phyloP scores from a whole-genome alignment of 805 yeast species.

The Grigorovia jiainica region DNA sequence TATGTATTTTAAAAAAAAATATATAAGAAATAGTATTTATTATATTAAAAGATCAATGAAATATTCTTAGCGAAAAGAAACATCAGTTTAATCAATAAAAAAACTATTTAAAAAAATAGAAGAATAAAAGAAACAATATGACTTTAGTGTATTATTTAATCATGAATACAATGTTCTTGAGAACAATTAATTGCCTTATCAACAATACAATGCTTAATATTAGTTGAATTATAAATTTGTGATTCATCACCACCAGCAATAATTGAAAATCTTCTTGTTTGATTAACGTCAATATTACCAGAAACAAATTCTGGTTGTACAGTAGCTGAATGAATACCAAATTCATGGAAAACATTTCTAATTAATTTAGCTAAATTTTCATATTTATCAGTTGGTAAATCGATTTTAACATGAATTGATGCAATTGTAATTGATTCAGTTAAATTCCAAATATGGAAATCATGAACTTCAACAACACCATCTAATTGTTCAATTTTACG shows the following conservation, averaged over 20 bases:
- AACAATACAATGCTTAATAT: conserved; percentile 35
- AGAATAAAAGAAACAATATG: too few species aligned
- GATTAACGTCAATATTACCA: conserved; percentile 25
- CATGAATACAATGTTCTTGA: conserved; percentile 2
- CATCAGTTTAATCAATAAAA: too few species aligned
- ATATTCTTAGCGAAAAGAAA: too few species aligned
- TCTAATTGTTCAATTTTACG: conserved; percentile 55
- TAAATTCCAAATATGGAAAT: conserved; percentile 93
- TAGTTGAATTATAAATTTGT: conserved; percentile 24
- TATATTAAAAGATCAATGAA: too few species aligned
- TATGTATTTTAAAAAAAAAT: too few species aligned
- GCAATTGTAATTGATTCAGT: conserved; percentile 84
- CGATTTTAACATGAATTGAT: conserved; percentile 76
- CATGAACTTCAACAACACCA: conserved; percentile 82
- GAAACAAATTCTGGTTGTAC: conserved; percentile 85
- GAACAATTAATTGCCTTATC: conserved; percentile 45
- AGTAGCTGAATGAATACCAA: conserved; percentile 88
- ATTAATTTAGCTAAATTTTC: conserved; percentile 62
- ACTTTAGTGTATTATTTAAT: neutral
- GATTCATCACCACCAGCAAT: conserved; percentile 12
- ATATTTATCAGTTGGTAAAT: conserved; percentile 53
- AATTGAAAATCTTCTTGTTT: conserved; percentile 28
- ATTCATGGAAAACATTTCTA: conserved; percentile 67
- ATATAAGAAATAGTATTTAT: too few species aligned
- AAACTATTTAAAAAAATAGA: too few species aligned